Conservation (phyloP, 2,329 filamentous ascomycete species). For the Colletotrichum sp. region DNA sequence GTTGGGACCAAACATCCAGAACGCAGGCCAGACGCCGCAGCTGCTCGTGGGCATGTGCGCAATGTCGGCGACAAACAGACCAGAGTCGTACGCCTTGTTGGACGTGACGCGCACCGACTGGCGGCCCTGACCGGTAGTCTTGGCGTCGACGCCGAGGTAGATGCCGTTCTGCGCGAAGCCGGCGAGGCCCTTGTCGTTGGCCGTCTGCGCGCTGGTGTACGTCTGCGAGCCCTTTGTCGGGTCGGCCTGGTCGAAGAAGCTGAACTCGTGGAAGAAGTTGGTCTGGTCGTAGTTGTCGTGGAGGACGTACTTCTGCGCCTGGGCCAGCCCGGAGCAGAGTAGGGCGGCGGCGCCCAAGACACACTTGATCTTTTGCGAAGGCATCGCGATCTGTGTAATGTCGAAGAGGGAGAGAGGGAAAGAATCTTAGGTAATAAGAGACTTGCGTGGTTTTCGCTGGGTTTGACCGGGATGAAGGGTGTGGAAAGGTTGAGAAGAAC, state of each 20-base stretch:
- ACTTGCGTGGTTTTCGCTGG: not conserved
- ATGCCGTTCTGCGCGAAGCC: conserved; percentile 59
- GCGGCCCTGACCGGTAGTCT: conserved; percentile 65
- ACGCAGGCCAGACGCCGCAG: conserved; percentile 80
- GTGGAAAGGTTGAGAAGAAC: not conserved
- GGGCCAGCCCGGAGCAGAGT: conserved; percentile 23
- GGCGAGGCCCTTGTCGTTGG: conserved; percentile 63
- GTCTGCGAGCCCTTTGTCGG: conserved; percentile 79
- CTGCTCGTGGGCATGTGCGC: conserved; percentile 75
- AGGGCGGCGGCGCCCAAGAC: conserved; percentile 10
- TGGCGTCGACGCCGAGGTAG: conserved; percentile 74
- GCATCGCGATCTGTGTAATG: not conserved
- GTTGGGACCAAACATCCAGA: conserved; percentile 69
- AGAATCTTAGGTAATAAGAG: not conserved
- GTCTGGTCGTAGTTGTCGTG: conserved; percentile 51
- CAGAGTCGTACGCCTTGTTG: conserved; percentile 69
- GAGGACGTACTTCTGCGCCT: conserved; percentile 45
- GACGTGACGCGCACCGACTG: conserved; percentile 73
- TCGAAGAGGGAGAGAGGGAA: not conserved
- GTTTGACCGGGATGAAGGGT: not conserved
- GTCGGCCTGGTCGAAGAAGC: conserved; percentile 63
- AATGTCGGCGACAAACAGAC: conserved; percentile 76
- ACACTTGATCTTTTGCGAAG: conserved; percentile 11
- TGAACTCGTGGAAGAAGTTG: conserved; percentile 63
- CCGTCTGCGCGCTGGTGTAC: conserved; percentile 66